Base-by-base conservation (phyloP, 2,329 filamentous ascomycete genomes). In the Colletotrichum truncatum region DNA sequence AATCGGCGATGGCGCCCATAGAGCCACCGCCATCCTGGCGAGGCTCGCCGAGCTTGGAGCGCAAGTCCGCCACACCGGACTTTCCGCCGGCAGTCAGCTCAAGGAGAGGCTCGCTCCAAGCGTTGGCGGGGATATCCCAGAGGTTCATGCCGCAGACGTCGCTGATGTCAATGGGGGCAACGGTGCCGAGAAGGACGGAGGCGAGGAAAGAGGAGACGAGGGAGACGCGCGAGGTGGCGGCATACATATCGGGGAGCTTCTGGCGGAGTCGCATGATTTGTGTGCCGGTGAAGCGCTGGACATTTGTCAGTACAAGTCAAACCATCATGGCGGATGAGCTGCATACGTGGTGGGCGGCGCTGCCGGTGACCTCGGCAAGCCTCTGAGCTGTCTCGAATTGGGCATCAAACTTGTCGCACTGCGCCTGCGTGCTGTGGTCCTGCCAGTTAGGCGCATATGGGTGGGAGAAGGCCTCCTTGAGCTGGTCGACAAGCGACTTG, bases 101-200 rank as follows among this genome's bases (percentile, higher is more conserved):
- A 16, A 99, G 87, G 1, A 98, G 86, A 16, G 87, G 81, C 61
- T 94, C 87, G 69, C 91, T 89, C 89, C 93, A 98, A 18, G 79
- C 76, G 69, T 92, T 89, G 18, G 85, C 83, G 68, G 89, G 83
- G 69, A 98, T 94, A 73, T 98, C 93, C 93, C 94, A 98, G 6
- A 99, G 84, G 76, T 98, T 97, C 91, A 97, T 97, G 57, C 96
- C 96, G 73, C 94, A 97, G 23, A 95, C 94, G 79, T 99, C 96
- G 73, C 92, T 91, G 71, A 97, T 94, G 76, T 99, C 96, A 70
- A 98, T 91, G 1, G 94, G 93, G 0, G 96, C 95, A 68, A 98
- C 86, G 68, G 85, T 82, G 59, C 96, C 96, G 12, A 98, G 85
- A 76, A 99, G 92, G 14, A 98, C 78, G 0, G 95, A 98, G 3